Evolutionary conservation across 2,329 filamentous ascomycete species (phyloP).

Genomic region (Penicillium sp.): DNA sequence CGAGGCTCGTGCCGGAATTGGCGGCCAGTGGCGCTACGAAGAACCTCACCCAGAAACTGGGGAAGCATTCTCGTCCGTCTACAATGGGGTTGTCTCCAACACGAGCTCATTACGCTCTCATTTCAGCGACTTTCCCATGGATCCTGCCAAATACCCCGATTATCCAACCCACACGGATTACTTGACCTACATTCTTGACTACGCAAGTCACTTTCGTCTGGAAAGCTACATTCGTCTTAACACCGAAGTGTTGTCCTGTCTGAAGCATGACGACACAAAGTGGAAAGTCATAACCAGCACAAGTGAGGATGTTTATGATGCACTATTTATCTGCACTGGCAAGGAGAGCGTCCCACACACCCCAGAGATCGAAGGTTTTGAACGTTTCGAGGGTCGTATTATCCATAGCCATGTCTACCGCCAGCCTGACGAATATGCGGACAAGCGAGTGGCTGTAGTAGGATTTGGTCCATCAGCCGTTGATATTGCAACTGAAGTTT

Average conservation of each 20-base stretch:
- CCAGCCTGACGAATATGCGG: conserved; percentile 29
- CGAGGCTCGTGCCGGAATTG: conserved; percentile 32
- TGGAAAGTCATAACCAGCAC: conserved; percentile 26
- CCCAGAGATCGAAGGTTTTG: conserved; percentile 29
- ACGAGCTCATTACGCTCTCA: conserved; percentile 36
- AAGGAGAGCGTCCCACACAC: conserved; percentile 28
- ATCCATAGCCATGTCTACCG: conserved; percentile 39
- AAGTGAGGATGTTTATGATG: conserved; percentile 28
- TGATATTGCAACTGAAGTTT: conserved; percentile 39
- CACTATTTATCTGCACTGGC: conserved; percentile 36
- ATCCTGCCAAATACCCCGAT: conserved; percentile 35
- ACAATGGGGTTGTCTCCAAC: conserved; percentile 35
- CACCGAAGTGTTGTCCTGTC: conserved; percentile 30
- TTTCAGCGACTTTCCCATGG: conserved; percentile 40
- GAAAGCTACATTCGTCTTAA: conserved; percentile 31
- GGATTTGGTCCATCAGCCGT: conserved; percentile 37
- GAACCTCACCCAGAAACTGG: conserved; percentile 21
- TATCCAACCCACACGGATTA: conserved; percentile 35
- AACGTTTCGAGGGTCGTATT: conserved; percentile 31
- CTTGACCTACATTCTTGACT: conserved; percentile 34
- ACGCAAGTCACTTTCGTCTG: conserved; percentile 35
- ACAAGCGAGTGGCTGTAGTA: conserved; percentile 36
- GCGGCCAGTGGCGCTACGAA: conserved; percentile 40
- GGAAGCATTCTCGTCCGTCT: conserved; percentile 31
- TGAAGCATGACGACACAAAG: conserved; percentile 21